Conservation (phyloP, 768 basidiomycete genomes). For the Mycena haematopus region DNA sequence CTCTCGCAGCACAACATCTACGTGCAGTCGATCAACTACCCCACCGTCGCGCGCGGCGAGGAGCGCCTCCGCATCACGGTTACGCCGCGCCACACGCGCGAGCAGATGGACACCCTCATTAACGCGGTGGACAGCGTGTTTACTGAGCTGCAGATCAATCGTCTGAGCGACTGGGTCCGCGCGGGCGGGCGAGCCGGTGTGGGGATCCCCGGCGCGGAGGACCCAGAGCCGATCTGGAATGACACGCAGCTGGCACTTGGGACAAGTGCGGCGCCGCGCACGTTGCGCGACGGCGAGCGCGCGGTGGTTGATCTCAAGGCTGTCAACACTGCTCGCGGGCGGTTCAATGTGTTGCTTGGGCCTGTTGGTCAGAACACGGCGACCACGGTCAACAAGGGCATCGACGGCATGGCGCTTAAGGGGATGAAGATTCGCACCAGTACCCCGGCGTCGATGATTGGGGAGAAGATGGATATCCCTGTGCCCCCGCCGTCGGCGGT, state of each 20-base stretch:
- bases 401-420: conserved; percentile 24
- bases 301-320: conserved; percentile 61
- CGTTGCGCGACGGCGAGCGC: conserved; percentile 64
- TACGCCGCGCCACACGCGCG: conserved; percentile 91
- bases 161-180: conserved; percentile 81
- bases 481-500: conserved; percentile 16
- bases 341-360: conserved; percentile 74
- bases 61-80: conserved; percentile 97
- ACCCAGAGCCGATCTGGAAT: conserved; percentile 81
- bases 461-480: conserved; percentile 21
- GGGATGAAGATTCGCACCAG: conserved; percentile 27
- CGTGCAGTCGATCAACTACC: conserved; percentile 99
- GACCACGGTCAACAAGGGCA: conserved; percentile 9
- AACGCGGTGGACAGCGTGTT: conserved; percentile 84
- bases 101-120: conserved; percentile 86
- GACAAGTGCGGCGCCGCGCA: conserved; percentile 73
- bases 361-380: conserved; percentile 37
- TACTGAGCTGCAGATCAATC: conserved; percentile 84
- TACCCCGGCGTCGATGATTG: conserved; percentile 1
- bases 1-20: conserved; percentile 92
- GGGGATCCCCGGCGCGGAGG: conserved; percentile 58
- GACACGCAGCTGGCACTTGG: conserved; percentile 81
- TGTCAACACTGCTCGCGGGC: conserved; percentile 60
- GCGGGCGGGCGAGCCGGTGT: conserved; percentile 91
- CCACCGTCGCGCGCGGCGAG: conserved; percentile 92